Base-by-base conservation (phyloP, 352 stramenopile genomes). In the Globisporangium nodosum region DNA sequence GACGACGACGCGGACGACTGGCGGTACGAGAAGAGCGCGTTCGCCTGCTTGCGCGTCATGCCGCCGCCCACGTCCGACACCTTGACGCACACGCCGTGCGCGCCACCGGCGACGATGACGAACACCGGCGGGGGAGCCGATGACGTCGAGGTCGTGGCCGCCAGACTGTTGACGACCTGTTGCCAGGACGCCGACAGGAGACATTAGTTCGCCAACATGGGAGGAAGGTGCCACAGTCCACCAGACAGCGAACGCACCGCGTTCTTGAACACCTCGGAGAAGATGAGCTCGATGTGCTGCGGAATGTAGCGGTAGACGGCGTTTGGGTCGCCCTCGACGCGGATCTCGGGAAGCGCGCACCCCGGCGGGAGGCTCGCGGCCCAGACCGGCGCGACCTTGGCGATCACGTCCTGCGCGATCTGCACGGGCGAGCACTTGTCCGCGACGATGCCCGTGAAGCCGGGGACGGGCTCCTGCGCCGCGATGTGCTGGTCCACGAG, bases 221-320 rank as follows among this genome's bases (percentile, higher is more conserved):
- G 24, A 27, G 24, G 24, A 27, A 27, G 24, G 24, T 27, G 24
- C 24, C 24, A 27, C 24, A 27, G 24, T 45, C 39, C 39, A 45
- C 15, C 1, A n/a, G 11, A 45, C 1, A 11, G 33, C 5, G 7
- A 39, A 56, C 51, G 51, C 58, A 90, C 81, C 4, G 83, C 81
- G 63, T 86, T 85, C 73, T 93, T 93, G 56, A 93, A 74, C 31
- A 87, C 81, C 53, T 93, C 83, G 1, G 81, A 86, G 9, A 91
- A 62, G 61, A 93, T 89, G 56, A 90, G 75, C 70, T 87, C 79
- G 56, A 93, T 88, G 57, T 93, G 83, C 64, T 89, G 74, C 61
- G 81, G 81, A 13, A 93, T 81, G 70, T 90, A 93, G 46, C 80
- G 78, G 57, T 91, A 93, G 0, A 72, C 86, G 6, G 81, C 83